Conservation (phyloP, 257 asterid genomes). For the Euphrasia confusa region DNA sequence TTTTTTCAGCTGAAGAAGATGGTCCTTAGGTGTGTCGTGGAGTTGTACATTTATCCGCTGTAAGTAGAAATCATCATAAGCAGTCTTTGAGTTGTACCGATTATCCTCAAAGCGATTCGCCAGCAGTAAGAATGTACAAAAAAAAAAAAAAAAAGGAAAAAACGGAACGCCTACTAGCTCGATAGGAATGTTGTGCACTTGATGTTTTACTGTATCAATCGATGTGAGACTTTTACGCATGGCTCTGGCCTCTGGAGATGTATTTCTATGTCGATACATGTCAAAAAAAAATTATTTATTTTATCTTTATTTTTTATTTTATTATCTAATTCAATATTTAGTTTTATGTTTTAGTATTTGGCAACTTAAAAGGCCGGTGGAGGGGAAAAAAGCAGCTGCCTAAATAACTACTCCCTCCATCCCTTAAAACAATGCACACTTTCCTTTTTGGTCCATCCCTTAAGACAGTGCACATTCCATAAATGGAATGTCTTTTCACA, state of each 20-base stretch:
- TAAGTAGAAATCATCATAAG: slow-evolving; percentile 6
- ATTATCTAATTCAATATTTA: too few relatives aligned
- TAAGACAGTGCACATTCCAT: too few relatives aligned
- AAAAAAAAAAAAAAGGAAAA: too few relatives aligned
- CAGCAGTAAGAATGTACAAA: slow-evolving; percentile 25
- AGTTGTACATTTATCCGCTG: slow-evolving; percentile 1
- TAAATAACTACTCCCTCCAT: too few relatives aligned
- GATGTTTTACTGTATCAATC: slow-evolving; percentile 16
- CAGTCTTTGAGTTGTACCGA: slow-evolving; percentile 6
- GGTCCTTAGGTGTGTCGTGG: slow-evolving; percentile 33
- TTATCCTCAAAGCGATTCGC: not conserved
- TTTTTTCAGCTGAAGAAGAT: slow-evolving; percentile 70
- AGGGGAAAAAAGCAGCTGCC: too few relatives aligned
- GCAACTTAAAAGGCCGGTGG: too few relatives aligned
- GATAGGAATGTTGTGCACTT: slow-evolving; percentile 5
- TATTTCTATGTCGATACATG: not conserved
- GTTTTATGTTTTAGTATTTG: too few relatives aligned
- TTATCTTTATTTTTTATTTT: too few relatives aligned
- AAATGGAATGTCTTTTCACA: too few relatives aligned
- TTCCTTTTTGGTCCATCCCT: too few relatives aligned
- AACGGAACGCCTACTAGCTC: not conserved
- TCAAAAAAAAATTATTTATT: too few relatives aligned
- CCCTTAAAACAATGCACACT: too few relatives aligned
- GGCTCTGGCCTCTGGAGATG: slow-evolving; percentile 2
- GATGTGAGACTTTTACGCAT: slow-evolving; percentile 5